Evolutionary conservation across 208 protist species (phyloP).

Genomic region (Leishmania guyanensis): DNA sequence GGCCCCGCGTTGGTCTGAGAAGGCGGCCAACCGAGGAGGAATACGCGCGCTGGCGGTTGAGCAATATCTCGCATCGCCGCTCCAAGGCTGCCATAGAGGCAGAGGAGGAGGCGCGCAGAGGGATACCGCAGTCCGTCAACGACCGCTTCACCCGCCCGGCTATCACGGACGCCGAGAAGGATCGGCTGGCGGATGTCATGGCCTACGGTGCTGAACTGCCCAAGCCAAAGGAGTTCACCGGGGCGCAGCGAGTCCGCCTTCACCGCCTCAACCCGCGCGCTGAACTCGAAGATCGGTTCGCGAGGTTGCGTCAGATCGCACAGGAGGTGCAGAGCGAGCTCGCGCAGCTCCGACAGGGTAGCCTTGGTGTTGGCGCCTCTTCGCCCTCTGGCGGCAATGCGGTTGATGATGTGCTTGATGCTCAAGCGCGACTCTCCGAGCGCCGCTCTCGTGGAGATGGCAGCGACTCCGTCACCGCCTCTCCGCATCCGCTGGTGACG

Average conservation of each 20-base stretch:
- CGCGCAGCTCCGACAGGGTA: slow-evolving; percentile 31
- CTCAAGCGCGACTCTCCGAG: slow-evolving; percentile 14
- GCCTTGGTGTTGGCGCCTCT: not conserved
- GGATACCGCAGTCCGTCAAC: slow-evolving; percentile 18
- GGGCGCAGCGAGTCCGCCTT: slow-evolving; percentile 58
- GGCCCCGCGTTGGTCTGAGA: slow-evolving; percentile 63
- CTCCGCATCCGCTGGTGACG: not conserved
- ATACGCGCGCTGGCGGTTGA: slow-evolving; percentile 61
- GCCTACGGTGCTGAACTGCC: slow-evolving; percentile 72
- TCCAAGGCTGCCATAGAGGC: slow-evolving; percentile 51
- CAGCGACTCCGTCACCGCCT: not conserved
- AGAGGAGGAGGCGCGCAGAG: slow-evolving; percentile 37
- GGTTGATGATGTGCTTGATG: not conserved
- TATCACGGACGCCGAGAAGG: slow-evolving; percentile 81
- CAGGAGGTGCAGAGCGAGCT: slow-evolving; percentile 58
- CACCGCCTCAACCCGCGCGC: slow-evolving; percentile 49
- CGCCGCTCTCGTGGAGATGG: not conserved
- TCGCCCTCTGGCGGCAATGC: not conserved
- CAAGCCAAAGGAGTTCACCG: slow-evolving; percentile 63
- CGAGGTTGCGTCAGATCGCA: slow-evolving; percentile 45
- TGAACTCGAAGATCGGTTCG: slow-evolving; percentile 71
- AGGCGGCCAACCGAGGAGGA: slow-evolving; percentile 50
- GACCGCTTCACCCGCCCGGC: slow-evolving; percentile 44
- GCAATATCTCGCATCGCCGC: slow-evolving; percentile 73
- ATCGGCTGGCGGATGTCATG: slow-evolving; percentile 81